A percentile compares a stretch with the other conserved stretches of the same genome.
phyloP scores from a whole-genome alignment of 345 rosid species.

The Populus nigra region DNA sequence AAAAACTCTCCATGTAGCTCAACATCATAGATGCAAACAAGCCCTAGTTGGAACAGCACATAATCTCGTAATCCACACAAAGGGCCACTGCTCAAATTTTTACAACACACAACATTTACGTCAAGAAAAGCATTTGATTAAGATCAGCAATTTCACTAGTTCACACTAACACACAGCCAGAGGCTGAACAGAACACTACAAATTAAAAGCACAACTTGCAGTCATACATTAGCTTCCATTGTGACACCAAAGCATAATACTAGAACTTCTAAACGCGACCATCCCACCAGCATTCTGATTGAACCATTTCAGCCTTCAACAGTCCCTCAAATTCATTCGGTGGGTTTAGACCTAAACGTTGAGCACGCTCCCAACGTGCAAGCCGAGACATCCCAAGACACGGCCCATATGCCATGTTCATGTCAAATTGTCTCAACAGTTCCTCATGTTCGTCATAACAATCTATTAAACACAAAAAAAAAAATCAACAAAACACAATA shows the following conservation, averaged over 20 bases:
- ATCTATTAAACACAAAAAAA: constrained; percentile 26
- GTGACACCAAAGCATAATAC: background rate
- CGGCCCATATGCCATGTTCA: constrained; percentile 81
- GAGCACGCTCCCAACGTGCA: constrained; percentile 72
- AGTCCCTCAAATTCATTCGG: constrained; percentile 48
- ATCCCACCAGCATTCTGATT: constrained; percentile 54
- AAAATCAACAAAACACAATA: background rate
- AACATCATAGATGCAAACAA: too few species aligned
- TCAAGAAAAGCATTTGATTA: background rate
- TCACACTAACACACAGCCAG: constrained; percentile 19
- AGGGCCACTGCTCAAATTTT: background rate
- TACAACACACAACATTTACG: background rate
- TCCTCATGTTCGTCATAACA: constrained; percentile 44
- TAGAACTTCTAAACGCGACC: constrained; percentile 27
- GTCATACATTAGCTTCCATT: background rate
- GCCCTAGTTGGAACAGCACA: background rate
- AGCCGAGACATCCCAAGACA: constrained; percentile 68
- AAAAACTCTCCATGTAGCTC: background rate
- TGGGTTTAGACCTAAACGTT: constrained; percentile 59
- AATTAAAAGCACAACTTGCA: background rate
- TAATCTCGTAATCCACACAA: background rate
- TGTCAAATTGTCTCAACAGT: constrained; percentile 65
- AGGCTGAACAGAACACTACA: background rate
- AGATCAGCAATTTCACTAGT: background rate
- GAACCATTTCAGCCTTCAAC: constrained; percentile 44